These are phyloP conservation scores for Phyllosticta citribraziliensis DNA, from an alignment of 2,329 filamentous ascomycete species.

Conservation along the genomic window DNA sequence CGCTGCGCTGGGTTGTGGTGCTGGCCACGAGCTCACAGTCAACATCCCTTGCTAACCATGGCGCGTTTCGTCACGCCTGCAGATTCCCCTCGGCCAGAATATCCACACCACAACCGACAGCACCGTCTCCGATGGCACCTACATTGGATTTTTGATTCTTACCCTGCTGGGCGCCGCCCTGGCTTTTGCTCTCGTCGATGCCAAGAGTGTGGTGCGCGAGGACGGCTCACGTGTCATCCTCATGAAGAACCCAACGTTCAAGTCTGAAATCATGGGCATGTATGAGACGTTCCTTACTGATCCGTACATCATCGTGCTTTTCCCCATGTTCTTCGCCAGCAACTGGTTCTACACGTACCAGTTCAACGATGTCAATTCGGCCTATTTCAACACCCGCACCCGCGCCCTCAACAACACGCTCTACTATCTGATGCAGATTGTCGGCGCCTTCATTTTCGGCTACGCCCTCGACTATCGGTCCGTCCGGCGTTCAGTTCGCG, in stretches of 20 bases:
- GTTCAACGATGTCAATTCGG: slow-evolving; percentile 62
- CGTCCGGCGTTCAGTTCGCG: slow-evolving; percentile 56
- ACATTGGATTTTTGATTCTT: slow-evolving; percentile 77
- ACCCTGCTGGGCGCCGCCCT: slow-evolving; percentile 64
- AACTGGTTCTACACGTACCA: slow-evolving; percentile 78
- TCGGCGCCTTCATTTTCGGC: slow-evolving; percentile 65
- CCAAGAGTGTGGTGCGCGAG: slow-evolving; percentile 59
- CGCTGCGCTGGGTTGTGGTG: slow-evolving; percentile 18
- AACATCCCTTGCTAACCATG: slow-evolving; percentile 4
- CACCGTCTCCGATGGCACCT: slow-evolving; percentile 66
- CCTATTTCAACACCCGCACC: slow-evolving; percentile 64
- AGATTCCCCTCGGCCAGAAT: slow-evolving; percentile 66
- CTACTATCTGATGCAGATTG: slow-evolving; percentile 72
- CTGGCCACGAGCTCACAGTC: slow-evolving; percentile 10
- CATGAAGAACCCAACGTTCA: slow-evolving; percentile 87
- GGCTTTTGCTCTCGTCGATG: slow-evolving; percentile 60
- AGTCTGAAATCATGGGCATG: slow-evolving; percentile 66
- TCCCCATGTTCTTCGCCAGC: slow-evolving; percentile 72
- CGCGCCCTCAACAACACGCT: slow-evolving; percentile 66
- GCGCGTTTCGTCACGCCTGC: slow-evolving; percentile 1
- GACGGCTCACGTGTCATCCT: slow-evolving; percentile 73
- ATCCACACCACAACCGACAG: slow-evolving; percentile 45
- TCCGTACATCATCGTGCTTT: slow-evolving; percentile 63
- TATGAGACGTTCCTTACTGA: slow-evolving; percentile 62
- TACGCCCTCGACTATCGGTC: slow-evolving; percentile 52